These are phyloP conservation scores for Cryphonectria naterciae DNA, from an alignment of 2,329 filamentous ascomycete species.

Conservation along the genomic window DNA sequence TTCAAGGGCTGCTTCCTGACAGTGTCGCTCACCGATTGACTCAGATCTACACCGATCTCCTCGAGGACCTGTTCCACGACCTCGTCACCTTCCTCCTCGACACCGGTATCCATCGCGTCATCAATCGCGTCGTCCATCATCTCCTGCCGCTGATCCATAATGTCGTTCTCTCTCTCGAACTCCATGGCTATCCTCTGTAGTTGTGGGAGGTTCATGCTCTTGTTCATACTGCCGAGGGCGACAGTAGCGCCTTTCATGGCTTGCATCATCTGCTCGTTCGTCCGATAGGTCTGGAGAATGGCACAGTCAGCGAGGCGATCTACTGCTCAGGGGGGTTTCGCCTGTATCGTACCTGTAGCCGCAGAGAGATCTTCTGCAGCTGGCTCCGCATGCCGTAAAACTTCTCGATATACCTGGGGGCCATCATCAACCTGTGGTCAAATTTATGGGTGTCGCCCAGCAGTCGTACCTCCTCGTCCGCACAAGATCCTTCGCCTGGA, in stretches of 20 bases:
- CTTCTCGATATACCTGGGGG: conserved; percentile 84
- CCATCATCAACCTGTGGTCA: neutral
- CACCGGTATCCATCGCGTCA: conserved; percentile 86
- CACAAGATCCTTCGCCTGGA: conserved; percentile 96
- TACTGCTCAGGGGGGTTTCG: neutral
- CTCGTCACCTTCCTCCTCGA: conserved; percentile 96
- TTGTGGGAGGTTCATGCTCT: conserved; percentile 94
- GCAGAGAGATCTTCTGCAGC: conserved; percentile 90
- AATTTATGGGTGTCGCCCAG: neutral
- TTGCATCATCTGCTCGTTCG: conserved; percentile 99
- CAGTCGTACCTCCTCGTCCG: conserved; percentile 74
- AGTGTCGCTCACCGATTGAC: conserved; percentile 72
- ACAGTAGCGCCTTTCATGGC: conserved; percentile 98
- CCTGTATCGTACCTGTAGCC: conserved; percentile 73
- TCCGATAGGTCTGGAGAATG: conserved; percentile 77
- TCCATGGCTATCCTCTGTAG: conserved; percentile 98
- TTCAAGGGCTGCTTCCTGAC: neutral
- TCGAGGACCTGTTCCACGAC: conserved; percentile 96
- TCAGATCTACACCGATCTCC: conserved; percentile 93
- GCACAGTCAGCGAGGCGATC: conserved; percentile 1
- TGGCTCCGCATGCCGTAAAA: conserved; percentile 99
- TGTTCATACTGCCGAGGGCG: conserved; percentile 94
- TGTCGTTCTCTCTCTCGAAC: conserved; percentile 97
- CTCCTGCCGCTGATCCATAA: conserved; percentile 98
- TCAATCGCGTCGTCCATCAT: conserved; percentile 99